Conservation (phyloP, 108 stramenopile species). For the Conticribra weissflogii region DNA sequence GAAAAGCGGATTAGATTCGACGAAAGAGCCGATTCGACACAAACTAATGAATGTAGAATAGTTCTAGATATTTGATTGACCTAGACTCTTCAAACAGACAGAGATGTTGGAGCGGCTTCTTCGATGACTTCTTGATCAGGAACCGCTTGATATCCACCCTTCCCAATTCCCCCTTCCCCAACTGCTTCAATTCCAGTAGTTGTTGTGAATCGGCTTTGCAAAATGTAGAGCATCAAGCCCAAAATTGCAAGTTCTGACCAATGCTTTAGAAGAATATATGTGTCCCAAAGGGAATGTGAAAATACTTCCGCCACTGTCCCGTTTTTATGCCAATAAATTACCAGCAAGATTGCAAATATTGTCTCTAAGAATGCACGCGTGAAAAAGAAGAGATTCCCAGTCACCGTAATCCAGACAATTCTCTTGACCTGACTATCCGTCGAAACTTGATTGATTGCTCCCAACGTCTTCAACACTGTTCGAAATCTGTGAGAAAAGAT, state of each 20-base stretch:
- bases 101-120: constrained; percentile 13
- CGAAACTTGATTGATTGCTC: constrained; percentile 95
- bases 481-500: constrained; percentile 93
- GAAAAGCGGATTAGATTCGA: too few species aligned
- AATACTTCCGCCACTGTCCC: constrained; percentile 80
- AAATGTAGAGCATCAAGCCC: constrained; percentile 90
- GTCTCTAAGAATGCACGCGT: constrained; percentile 89
- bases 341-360: constrained; percentile 67
- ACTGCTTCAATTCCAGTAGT: constrained; percentile 16
- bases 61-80: neutral
- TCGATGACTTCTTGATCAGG: constrained; percentile 18
- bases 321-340: constrained; percentile 79
- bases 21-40: neutral
- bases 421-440: constrained; percentile 94
- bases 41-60: neutral
- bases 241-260: constrained; percentile 86
- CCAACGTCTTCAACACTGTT: constrained; percentile 92
- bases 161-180: constrained; percentile 10
- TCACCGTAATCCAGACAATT: constrained; percentile 95
- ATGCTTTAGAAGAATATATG: constrained; percentile 89
- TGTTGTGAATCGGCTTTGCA: constrained; percentile 81
- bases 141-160: constrained; percentile 31
- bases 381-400: constrained; percentile 94
- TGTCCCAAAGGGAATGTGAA: constrained; percentile 86
- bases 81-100: constrained; percentile 10